Conservation (phyloP, 805 yeast species). For the Cyberlindnera xylosilytica region DNA sequence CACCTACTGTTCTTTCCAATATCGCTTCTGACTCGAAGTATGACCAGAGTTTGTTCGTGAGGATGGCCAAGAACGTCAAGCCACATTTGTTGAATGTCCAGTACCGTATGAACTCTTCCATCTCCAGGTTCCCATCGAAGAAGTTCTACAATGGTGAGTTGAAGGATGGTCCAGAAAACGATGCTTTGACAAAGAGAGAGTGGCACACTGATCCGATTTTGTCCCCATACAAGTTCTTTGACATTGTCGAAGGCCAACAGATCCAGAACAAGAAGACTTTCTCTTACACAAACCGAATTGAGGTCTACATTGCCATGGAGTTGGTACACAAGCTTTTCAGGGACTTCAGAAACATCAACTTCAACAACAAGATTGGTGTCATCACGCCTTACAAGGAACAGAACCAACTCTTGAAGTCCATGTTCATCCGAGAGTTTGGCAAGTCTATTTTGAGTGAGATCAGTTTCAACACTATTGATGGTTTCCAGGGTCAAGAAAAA, state of each 20-base stretch:
- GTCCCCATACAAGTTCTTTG: conserved; percentile 77
- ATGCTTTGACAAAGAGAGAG: conserved; percentile 49
- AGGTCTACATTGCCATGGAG: conserved; percentile 71
- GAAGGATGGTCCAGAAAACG: conserved; percentile 68
- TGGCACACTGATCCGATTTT: conserved; percentile 69
- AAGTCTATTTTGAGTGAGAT: conserved; percentile 56
- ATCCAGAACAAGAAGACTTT: conserved; percentile 59
- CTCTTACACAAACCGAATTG: conserved; percentile 69
- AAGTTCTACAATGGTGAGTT: conserved; percentile 76
- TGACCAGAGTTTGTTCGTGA: conserved; percentile 89
- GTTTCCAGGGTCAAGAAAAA: conserved; percentile 97
- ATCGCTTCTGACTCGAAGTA: conserved; percentile 77
- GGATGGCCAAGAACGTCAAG: conserved; percentile 73
- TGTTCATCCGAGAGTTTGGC: conserved; percentile 63
- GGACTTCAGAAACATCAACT: conserved; percentile 45
- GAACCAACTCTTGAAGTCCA: conserved; percentile 51
- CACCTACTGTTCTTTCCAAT: conserved; percentile 92
- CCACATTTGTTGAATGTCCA: conserved; percentile 80
- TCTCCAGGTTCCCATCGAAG: conserved; percentile 79
- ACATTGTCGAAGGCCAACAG: conserved; percentile 62
- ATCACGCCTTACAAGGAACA: conserved; percentile 96
- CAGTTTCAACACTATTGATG: conserved; percentile 94
- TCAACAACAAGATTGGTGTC: conserved; percentile 77
- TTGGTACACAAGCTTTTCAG: conserved; percentile 52
- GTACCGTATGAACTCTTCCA: conserved; percentile 96